Percentiles rank a stretch among this genome's conserved stretches.
Evolutionary conservation across 768 basidiomycete species (phyloP).

Genomic region (Ephemerocybe angulata): DNA sequence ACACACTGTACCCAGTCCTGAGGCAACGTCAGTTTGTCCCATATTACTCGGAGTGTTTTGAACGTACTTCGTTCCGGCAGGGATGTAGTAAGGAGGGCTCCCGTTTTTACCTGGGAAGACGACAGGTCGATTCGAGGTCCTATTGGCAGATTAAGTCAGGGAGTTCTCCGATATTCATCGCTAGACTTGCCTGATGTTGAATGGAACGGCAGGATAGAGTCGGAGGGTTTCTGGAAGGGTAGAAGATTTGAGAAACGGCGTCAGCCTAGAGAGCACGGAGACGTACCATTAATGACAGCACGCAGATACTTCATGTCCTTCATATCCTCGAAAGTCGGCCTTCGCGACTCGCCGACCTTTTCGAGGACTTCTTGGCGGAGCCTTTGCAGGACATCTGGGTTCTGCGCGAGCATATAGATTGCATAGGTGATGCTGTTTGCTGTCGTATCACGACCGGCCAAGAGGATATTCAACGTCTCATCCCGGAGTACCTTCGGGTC

Average conservation of each 20-base stretch:
- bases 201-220: slow-evolving; percentile 24
- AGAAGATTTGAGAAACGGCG: neutral
- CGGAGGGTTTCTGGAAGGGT: slow-evolving; percentile 14
- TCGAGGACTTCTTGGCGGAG: slow-evolving; percentile 41
- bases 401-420: slow-evolving; percentile 41
- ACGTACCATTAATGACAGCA: slow-evolving; percentile 31
- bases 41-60: neutral
- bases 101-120: slow-evolving; percentile 13
- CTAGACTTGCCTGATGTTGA: no score
- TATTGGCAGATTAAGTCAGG: no score
- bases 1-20: slow-evolving; percentile 39
- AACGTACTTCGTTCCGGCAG: slow-evolving; percentile 17
- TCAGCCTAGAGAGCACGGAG: neutral
- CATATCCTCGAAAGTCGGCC: slow-evolving; percentile 44
- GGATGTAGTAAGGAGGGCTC: slow-evolving; percentile 17
- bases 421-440: slow-evolving; percentile 38
- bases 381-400: slow-evolving; percentile 37
- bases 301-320: slow-evolving; percentile 42
- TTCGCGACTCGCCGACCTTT: slow-evolving; percentile 32
- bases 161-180: no score
- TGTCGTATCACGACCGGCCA: slow-evolving; percentile 28
- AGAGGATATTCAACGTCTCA: slow-evolving; percentile 15
- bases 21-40: neutral
- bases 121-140: slow-evolving; percentile 14
- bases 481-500: slow-evolving; percentile 40